Evolutionary conservation across 2,329 filamentous ascomycete species (phyloP).

Genomic region (Sporothrix dimorphospora): DNA sequence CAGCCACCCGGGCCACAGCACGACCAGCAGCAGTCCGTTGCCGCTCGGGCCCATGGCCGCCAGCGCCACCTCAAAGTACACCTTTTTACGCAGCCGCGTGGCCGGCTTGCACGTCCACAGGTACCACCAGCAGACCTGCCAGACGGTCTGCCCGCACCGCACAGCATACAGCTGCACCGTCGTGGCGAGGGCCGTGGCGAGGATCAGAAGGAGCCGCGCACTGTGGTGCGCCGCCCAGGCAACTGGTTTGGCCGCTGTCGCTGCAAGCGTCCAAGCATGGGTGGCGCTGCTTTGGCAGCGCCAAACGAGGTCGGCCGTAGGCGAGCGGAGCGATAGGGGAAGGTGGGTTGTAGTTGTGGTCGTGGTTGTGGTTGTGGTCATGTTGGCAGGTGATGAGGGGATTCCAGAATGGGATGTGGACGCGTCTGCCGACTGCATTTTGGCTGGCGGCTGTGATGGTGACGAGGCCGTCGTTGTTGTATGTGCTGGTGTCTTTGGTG

Average conservation of each 20-base stretch:
- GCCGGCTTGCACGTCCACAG: conserved; percentile 24
- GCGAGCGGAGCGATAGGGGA: not conserved
- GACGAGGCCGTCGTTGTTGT: not conserved
- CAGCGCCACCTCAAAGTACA: conserved; percentile 53
- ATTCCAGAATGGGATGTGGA: not conserved
- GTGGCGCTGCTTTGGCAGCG: conserved; percentile 24
- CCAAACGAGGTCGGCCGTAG: conserved; percentile 11
- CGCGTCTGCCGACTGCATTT: not conserved
- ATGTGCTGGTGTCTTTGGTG: not conserved
- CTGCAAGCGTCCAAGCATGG: conserved; percentile 4
- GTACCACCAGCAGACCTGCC: conserved; percentile 20
- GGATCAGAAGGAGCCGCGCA: not conserved
- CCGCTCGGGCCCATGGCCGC: conserved; percentile 55
- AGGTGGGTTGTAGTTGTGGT: not conserved
- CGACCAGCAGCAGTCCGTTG: conserved; percentile 52
- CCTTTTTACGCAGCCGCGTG: conserved; percentile 33
- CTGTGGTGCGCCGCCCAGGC: not conserved
- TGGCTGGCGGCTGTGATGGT: not conserved
- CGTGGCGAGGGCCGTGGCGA: not conserved
- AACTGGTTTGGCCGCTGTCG: not conserved
- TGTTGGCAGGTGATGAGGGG: not conserved
- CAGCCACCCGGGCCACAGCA: conserved; percentile 63
- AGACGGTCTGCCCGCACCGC: not conserved
- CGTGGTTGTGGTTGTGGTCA: not conserved
- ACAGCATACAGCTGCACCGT: not conserved